Conservation (phyloP, 495 filamentous ascomycete genomes). For the Aspergillus conjunctus region DNA sequence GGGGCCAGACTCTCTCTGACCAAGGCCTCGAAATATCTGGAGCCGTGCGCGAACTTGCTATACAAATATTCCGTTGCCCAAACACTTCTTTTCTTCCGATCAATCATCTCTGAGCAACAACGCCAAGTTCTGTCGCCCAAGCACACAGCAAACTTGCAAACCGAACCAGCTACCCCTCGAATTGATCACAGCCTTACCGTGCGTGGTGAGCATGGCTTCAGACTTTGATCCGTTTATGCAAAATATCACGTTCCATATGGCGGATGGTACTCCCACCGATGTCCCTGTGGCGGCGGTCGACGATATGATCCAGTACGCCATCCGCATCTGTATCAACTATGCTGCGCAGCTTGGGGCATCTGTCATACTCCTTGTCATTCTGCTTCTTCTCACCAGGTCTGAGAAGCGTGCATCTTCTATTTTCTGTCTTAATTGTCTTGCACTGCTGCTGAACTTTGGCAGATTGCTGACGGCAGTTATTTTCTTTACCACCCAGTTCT, state of each 20-base stretch:
- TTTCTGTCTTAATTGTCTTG: conserved; percentile 65
- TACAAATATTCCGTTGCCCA: conserved; percentile 9
- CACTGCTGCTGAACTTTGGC: conserved; percentile 60
- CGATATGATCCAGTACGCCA: conserved; percentile 48
- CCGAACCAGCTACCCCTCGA: neutral
- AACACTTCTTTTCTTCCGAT: neutral
- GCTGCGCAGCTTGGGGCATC: conserved; percentile 74
- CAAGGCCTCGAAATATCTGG: neutral
- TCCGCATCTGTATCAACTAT: conserved; percentile 66
- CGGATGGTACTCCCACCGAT: conserved; percentile 55
- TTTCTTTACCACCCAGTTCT: conserved; percentile 61
- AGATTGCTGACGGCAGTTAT: conserved; percentile 60
- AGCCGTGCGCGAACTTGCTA: conserved; percentile 3
- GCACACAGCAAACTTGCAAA: neutral
- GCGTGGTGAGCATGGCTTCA: conserved; percentile 16
- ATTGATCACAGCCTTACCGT: neutral
- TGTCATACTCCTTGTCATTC: conserved; percentile 63
- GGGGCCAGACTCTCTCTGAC: neutral
- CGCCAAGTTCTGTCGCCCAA: neutral
- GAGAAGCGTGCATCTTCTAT: conserved; percentile 63
- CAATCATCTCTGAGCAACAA: neutral
- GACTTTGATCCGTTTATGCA: conserved; percentile 62
- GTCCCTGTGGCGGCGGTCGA: conserved; percentile 54
- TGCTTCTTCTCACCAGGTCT: conserved; percentile 62
- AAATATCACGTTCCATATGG: conserved; percentile 52